A percentile compares a stretch with the other conserved stretches of the same genome.
These are phyloP conservation scores for Aspergillus sp. DNA, from an alignment of 2,329 filamentous ascomycete species.

Conservation along the genomic window DNA sequence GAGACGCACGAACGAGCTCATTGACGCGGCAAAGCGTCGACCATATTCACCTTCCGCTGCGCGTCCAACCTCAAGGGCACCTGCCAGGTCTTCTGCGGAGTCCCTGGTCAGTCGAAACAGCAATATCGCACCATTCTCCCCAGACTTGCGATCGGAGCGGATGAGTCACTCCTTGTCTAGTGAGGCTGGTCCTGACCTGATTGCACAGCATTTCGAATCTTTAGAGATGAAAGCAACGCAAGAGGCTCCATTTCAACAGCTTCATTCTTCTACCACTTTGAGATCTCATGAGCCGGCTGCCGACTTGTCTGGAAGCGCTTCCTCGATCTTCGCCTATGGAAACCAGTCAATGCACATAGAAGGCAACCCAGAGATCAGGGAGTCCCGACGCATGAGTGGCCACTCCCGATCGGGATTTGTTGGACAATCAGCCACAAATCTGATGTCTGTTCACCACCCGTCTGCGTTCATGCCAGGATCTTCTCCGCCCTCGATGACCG, in stretches of 20 bases:
- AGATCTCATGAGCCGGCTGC: conserved; percentile 10
- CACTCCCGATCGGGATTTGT: conserved; percentile 9
- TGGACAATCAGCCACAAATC: conserved; percentile 5
- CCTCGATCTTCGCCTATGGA: conserved; percentile 17
- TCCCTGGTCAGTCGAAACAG: conserved; percentile 20
- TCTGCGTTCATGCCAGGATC: conserved; percentile 30
- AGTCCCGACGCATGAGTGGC: conserved; percentile 14
- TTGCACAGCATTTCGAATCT: conserved; percentile 11
- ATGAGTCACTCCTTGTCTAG: conserved; percentile 26
- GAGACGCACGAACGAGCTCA: conserved; percentile 13
- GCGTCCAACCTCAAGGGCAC: conserved; percentile 12
- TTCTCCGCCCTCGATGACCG: conserved; percentile 16
- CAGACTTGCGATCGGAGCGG: conserved; percentile 20
- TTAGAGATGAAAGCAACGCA: conserved; percentile 20
- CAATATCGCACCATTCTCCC: conserved; percentile 19
- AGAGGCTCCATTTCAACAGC: conserved; percentile 18
- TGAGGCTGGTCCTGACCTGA: conserved; percentile 21
- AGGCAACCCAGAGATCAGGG: conserved; percentile 26
- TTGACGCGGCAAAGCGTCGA: conserved; percentile 12
- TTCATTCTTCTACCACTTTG: conserved; percentile 10
- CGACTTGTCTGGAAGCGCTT: conserved; percentile 22
- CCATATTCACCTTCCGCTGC: conserved; percentile 14
- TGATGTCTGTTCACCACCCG: conserved; percentile 18
- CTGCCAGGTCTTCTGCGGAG: conserved; percentile 25
- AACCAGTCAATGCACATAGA: conserved; percentile 20